phyloP scores from a whole-genome alignment of 2,329 filamentous ascomycete species.

The Rosellinia necatrix region DNA sequence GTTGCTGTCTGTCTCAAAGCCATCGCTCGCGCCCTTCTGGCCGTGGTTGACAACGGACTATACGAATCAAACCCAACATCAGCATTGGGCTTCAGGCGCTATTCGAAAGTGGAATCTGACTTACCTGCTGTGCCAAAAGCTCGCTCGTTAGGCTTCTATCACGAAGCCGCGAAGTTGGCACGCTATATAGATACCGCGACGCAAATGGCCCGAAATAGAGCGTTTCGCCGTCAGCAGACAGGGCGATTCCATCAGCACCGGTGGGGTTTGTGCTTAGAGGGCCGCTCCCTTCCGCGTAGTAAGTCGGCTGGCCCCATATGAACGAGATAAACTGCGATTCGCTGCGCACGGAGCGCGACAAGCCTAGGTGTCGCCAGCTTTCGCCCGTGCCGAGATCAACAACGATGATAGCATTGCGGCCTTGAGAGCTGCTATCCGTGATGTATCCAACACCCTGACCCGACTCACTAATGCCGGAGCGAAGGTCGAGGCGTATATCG shows the following conservation, averaged over 20 bases:
- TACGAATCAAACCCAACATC: conserved; percentile 45
- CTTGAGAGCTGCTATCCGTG: conserved; percentile 54
- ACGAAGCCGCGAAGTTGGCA: conserved; percentile 46
- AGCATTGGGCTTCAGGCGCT: no score
- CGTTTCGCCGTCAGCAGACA: conserved; percentile 52
- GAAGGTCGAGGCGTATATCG: conserved; percentile 59
- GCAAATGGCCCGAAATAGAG: conserved; percentile 53
- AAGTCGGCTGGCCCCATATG: conserved; percentile 53
- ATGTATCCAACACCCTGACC: conserved; percentile 57
- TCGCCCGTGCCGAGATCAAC: conserved; percentile 55
- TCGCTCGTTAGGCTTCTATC: conserved; percentile 46
- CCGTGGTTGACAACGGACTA: conserved; percentile 48
- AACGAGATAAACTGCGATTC: conserved; percentile 52
- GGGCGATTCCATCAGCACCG: conserved; percentile 55
- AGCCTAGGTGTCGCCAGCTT: conserved; percentile 54
- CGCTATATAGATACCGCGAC: conserved; percentile 48
- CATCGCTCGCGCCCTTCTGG: conserved; percentile 56
- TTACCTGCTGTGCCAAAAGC: conserved; percentile 35
- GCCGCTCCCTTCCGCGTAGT: conserved; percentile 45
- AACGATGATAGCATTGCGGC: conserved; percentile 54
- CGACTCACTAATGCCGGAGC: conserved; percentile 44
- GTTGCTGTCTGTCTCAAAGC: conserved; percentile 56
- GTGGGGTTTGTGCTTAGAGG: conserved; percentile 46
- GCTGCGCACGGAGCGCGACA: conserved; percentile 45
- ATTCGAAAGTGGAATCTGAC: neutral